Percentiles rank a stretch among this genome's conserved stretches.
These are phyloP conservation scores for Tylopilus sp. DNA, from an alignment of 768 basidiomycete species.

Conservation along the genomic window DNA sequence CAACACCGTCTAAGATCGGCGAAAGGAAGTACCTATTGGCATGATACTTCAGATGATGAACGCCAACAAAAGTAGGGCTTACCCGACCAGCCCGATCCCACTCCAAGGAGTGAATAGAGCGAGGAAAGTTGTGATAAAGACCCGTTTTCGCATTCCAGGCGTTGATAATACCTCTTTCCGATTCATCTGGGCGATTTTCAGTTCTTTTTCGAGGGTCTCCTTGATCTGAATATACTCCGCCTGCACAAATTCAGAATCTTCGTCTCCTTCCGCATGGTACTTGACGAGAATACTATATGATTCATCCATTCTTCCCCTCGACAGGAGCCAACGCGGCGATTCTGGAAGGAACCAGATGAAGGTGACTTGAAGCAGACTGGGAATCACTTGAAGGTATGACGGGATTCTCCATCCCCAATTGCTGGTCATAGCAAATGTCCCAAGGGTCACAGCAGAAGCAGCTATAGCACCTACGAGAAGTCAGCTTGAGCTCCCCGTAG, in stretches of 20 bases:
- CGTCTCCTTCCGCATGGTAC: slow-evolving; percentile 60
- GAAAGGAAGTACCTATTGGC: background rate
- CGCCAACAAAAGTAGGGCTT: background rate
- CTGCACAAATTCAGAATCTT: background rate
- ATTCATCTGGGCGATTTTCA: background rate
- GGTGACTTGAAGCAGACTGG: slow-evolving; percentile 49
- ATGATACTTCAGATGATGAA: background rate
- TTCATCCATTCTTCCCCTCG: slow-evolving; percentile 49
- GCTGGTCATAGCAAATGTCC: slow-evolving; percentile 55
- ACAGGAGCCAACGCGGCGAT: slow-evolving; percentile 62
- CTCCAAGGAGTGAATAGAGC: slow-evolving; percentile 14
- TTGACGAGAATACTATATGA: slow-evolving; percentile 47
- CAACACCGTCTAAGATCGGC: slow-evolving; percentile 5
- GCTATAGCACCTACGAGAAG: slow-evolving; percentile 3
- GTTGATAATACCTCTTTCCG: slow-evolving; percentile 3
- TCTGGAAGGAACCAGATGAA: slow-evolving; percentile 60
- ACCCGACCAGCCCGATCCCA: slow-evolving; percentile 2
- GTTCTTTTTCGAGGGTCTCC: slow-evolving; percentile 41
- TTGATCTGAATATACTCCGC: slow-evolving; percentile 56
- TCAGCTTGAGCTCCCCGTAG: background rate
- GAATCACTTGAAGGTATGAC: slow-evolving; percentile 50
- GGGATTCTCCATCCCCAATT: slow-evolving; percentile 70
- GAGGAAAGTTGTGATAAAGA: slow-evolving; percentile 11
- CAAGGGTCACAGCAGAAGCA: slow-evolving; percentile 54
- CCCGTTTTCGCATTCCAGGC: slow-evolving; percentile 16